Evolutionary conservation across 768 basidiomycete genomes (phyloP), one percentile per base, ranked within the genome.

Genomic region (Xanthoconium purpureum): DNA sequence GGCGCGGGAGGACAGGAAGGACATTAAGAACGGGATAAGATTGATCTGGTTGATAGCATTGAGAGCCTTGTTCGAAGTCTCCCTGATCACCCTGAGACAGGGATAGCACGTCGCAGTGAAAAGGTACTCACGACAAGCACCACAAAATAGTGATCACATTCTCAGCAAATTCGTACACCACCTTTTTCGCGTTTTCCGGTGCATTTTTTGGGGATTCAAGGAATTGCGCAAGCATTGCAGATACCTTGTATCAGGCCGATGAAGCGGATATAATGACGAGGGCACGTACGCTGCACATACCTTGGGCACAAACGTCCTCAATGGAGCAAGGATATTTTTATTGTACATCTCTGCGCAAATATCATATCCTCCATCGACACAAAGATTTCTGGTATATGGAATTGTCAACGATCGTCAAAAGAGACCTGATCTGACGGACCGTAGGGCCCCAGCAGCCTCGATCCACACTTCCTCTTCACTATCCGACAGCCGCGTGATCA

Each of bases 291-390:
- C 4, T 24, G 33, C 4, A 57, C 70, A 40, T 60, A 91, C 93
- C 77, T 92, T 94, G 8, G 89, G 87, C 17, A 94, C 78, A 63
- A 92, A 90, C 0, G 81, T 78, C 62, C 78, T 84, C 55, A 94
- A 71, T 3, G 91, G 90, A 7, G 85, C 80, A 48, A 97, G 76
- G 44, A 97, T 86, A 62, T 91, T 91, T 76, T 97, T 97, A 72
- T 98, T 97, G 75, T 88, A 95, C 91, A 98, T 95, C 72, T 97
- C 93, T 2, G 89, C 92, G 64, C 94, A 95, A 46, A 97, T 89
- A 61, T 97, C 94, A 67, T 91, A 90, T 50, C 95, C 95, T 15
- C 94, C 95, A 67, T 98, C 95, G 65, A 98, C 87, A 65, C 92
- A 94, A 14, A 98, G 73, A 74, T 97, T 98, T 59, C 94, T 97